A percentile compares a stretch with the other conserved stretches of the same genome.
Evolutionary conservation across 139 green algal species (phyloP).

Genomic region (Chlamydomonas incerta): DNA sequence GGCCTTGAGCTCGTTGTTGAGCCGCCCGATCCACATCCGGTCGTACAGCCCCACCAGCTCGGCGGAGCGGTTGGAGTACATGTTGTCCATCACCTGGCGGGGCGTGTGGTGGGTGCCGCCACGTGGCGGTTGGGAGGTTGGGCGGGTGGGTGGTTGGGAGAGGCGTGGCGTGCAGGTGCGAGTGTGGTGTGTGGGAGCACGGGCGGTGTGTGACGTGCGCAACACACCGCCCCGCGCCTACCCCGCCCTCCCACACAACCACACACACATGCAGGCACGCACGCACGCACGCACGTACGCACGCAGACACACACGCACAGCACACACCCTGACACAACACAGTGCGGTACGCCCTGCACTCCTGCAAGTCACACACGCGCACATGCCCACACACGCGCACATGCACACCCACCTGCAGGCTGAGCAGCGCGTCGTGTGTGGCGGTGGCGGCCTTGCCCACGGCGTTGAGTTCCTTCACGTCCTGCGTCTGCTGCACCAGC

Average conservation of each 20-base stretch:
- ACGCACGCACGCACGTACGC: neutral
- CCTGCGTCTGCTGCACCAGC: neutral
- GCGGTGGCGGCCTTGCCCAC: conserved; percentile 20
- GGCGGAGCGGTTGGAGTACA: conserved; percentile 5
- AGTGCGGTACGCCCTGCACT: too few relatives aligned
- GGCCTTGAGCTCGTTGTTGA: neutral
- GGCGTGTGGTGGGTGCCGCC: too few relatives aligned
- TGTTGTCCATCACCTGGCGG: conserved; percentile 32
- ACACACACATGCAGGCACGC: too few relatives aligned
- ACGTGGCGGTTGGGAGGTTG: too few relatives aligned
- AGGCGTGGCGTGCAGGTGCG: too few relatives aligned
- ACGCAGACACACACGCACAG: neutral
- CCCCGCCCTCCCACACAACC: too few relatives aligned
- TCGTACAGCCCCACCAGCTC: conserved; percentile 1
- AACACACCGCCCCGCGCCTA: too few relatives aligned
- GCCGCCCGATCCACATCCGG: neutral
- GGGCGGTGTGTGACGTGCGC: too few relatives aligned
- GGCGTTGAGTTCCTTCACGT: conserved; percentile 16
- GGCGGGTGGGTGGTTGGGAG: too few relatives aligned
- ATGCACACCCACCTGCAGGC: conserved; percentile 7
- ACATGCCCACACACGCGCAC: neutral
- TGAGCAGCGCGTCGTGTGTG: conserved; percentile 17
- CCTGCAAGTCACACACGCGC: too few relatives aligned
- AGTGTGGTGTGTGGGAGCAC: too few relatives aligned
- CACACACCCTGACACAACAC: neutral